Conservation (phyloP, 179 eudicot species). For the Sideroxylon spinosum region DNA sequence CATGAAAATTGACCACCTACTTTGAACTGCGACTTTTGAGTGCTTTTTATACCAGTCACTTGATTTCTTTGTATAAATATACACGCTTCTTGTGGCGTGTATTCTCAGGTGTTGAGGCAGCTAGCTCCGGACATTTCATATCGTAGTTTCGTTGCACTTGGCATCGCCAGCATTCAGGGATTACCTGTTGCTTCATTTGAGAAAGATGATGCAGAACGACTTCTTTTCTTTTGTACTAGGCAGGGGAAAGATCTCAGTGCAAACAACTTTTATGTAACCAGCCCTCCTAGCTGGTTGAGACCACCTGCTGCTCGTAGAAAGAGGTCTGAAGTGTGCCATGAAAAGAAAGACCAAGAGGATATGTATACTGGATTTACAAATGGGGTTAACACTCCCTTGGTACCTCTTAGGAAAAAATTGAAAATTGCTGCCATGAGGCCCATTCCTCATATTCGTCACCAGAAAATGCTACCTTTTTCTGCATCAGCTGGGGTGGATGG, state of each 20-base stretch:
- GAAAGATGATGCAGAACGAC: conserved; percentile 77
- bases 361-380: conserved; percentile 33
- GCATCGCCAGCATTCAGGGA: conserved; percentile 87
- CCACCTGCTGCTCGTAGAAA: conserved; percentile 79
- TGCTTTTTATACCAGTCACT: neutral
- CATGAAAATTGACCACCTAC: neutral
- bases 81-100: neutral
- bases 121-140: conserved; percentile 86
- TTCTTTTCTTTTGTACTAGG: conserved; percentile 62
- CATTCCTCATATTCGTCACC: conserved; percentile 67
- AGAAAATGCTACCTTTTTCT: conserved; percentile 69
- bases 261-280: conserved; percentile 26
- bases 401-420: conserved; percentile 39
- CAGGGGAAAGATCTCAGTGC: conserved; percentile 29
- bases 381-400: conserved; percentile 33
- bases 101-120: conserved; percentile 80
- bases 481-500: conserved; percentile 45
- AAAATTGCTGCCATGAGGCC: conserved; percentile 89
- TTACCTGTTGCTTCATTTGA: conserved; percentile 86
- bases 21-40: neutral
- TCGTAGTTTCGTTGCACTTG: conserved; percentile 82
- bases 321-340: conserved; percentile 34
- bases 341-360: conserved; percentile 1
- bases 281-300: conserved; percentile 72
- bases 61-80: neutral